A percentile compares a stretch with the other conserved stretches of the same genome.
Evolutionary conservation across 2,329 filamentous ascomycete genomes (phyloP).

Genomic region (Exophiala aquamarina): DNA sequence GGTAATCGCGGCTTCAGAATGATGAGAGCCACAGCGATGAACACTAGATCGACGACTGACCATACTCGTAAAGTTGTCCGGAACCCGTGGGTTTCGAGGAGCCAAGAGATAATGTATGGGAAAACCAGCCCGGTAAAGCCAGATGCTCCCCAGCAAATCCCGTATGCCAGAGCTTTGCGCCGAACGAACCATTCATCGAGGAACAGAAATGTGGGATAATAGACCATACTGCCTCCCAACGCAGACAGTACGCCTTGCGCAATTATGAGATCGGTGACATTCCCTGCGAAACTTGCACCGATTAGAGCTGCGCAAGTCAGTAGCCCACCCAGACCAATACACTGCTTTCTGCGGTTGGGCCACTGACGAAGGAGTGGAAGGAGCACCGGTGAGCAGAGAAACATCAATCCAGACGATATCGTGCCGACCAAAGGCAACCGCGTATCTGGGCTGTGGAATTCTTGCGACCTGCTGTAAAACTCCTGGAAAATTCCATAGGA

Average conservation of each 20-base stretch:
- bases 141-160: conserved; percentile 2
- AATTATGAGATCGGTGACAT: not conserved
- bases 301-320: not conserved
- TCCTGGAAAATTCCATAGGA: not conserved
- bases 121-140: not conserved
- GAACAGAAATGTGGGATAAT: conserved; percentile 1
- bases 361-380: not conserved
- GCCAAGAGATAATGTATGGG: not conserved
- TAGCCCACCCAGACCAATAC: not conserved
- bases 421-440: not conserved
- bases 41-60: not conserved
- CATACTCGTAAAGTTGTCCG: not conserved
- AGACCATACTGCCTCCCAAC: not conserved
- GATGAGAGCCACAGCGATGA: not conserved
- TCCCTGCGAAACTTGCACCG: not conserved
- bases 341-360: not conserved
- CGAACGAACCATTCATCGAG: conserved; percentile 2
- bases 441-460: not conserved
- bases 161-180: not conserved
- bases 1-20: not conserved
- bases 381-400: not conserved
- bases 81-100: not conserved
- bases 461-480: not conserved
- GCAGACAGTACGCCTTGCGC: not conserved
- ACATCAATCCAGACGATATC: not conserved